Conservation (phyloP, 2,329 filamentous ascomycete genomes). For the Clonostachys byssicola region DNA sequence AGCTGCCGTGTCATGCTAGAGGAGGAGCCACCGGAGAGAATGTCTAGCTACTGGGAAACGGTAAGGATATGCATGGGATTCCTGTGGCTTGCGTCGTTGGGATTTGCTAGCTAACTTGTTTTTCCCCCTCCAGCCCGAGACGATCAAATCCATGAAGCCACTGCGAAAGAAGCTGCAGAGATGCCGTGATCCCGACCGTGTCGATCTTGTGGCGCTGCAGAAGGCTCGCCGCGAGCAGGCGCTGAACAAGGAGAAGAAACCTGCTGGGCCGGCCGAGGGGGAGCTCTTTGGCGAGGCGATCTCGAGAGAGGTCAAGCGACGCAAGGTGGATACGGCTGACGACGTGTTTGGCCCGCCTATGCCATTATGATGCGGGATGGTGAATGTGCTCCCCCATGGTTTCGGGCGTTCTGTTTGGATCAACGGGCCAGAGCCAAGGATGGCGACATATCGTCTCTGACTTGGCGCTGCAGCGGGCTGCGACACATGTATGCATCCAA, state of each 20-base stretch:
- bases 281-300: too few species aligned
- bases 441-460: too few species aligned
- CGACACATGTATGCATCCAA: too few species aligned
- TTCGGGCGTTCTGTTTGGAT: too few species aligned
- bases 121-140: constrained; percentile 31
- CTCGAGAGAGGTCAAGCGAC: constrained; percentile 36
- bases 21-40: constrained; percentile 51
- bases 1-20: constrained; percentile 50
- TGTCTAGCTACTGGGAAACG: constrained; percentile 48
- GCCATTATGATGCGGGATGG: too few species aligned
- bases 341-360: constrained; percentile 37
- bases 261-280: constrained; percentile 8
- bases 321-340: constrained; percentile 34
- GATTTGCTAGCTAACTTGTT: constrained; percentile 17
- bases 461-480: too few species aligned
- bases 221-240: constrained; percentile 55
- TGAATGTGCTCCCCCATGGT: too few species aligned
- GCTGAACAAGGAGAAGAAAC: constrained; percentile 38
- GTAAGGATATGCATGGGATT: constrained; percentile 21
- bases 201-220: constrained; percentile 67
- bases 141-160: constrained; percentile 41
- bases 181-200: constrained; percentile 71
- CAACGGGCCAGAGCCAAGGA: too few species aligned
- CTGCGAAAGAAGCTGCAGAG: constrained; percentile 66
- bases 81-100: too few species aligned